Evolutionary conservation across 2,329 filamentous ascomycete species (phyloP), one percentile per base, ranked within the genome.

Genomic region (Aspergillus pseudotamarii): DNA sequence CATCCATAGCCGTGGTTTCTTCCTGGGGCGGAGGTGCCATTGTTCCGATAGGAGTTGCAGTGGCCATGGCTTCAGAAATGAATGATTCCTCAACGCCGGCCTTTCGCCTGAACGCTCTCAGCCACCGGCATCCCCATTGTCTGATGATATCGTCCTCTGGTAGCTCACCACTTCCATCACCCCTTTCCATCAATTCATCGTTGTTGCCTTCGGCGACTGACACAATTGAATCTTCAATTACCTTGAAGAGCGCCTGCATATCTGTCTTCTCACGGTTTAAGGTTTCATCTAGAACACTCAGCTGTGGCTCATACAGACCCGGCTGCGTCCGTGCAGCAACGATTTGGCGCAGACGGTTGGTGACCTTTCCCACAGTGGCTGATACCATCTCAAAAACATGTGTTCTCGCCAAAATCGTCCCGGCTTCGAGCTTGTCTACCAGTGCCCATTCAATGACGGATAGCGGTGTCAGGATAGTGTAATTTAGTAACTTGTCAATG

Each of bases 401-500:
- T 8, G 89, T 83, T 69, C 91, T 86, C 12, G 90, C 87, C 14
- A 99, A 86, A 3, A 86, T 85, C 50, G 86, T 85, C 56, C 91
- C 91, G 2, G 88, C 86, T 23, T 86, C 81, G 59, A 89, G 79
- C 65, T 83, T 83, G 65, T 92, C 88, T 36, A 88, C 84, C 14
- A 99, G 84, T 0, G 92, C 92, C 95, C 95, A 99, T 73, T 96
- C 89, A 55, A 97, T 86, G 32, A 99, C 93, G 19, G 89, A 90
- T 62, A 89, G 83, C 0, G 95, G 95, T 10, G 91, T 93, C 41
- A 99, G 85, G 71, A 99, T 97, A 16, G 92, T 94, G 81, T 97
- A 99, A 81, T 98, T 99, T 70, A 99, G 89, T 6, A 99, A 86
- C 79, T 98, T 98, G 82, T 98, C 94, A 63, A 98, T 86, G 71